phyloP scores from a whole-genome alignment of 352 stramenopile genomes.

The Globisporangium parvum region DNA sequence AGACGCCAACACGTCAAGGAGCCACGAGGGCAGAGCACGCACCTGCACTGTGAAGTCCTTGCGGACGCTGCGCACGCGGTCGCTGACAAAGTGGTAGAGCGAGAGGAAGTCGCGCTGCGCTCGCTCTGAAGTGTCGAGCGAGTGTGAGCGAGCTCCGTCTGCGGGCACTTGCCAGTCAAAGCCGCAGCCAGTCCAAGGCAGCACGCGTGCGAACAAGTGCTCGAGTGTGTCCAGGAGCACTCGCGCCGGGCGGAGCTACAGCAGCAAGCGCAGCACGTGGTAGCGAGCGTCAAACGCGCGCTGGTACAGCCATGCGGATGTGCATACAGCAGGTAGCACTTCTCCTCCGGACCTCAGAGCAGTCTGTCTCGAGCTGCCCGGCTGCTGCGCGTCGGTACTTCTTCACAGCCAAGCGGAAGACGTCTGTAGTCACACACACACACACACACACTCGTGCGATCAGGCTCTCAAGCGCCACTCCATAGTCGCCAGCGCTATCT shows the following conservation, averaged over 20 bases:
- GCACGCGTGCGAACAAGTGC: constrained; percentile 36
- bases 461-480: background rate
- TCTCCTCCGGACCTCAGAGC: background rate
- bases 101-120: constrained; percentile 31
- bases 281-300: background rate
- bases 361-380: constrained; percentile 22
- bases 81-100: constrained; percentile 66
- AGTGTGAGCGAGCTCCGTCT: too few relatives aligned
- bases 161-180: constrained; percentile 15
- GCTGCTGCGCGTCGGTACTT: constrained; percentile 52
- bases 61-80: constrained; percentile 62
- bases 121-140: background rate
- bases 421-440: constrained; percentile 3
- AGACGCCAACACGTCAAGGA: too few relatives aligned
- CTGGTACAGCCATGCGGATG: background rate
- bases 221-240: constrained; percentile 35
- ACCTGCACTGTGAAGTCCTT: constrained; percentile 74
- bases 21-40: background rate
- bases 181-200: constrained; percentile 27
- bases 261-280: background rate
- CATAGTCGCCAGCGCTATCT: too few relatives aligned
- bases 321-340: background rate
- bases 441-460: background rate
- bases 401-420: constrained; percentile 25
- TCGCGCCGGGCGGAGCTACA: constrained; percentile 25